phyloP scores from a whole-genome alignment of 139 green algal genomes.

The Picochlorum sp. region DNA sequence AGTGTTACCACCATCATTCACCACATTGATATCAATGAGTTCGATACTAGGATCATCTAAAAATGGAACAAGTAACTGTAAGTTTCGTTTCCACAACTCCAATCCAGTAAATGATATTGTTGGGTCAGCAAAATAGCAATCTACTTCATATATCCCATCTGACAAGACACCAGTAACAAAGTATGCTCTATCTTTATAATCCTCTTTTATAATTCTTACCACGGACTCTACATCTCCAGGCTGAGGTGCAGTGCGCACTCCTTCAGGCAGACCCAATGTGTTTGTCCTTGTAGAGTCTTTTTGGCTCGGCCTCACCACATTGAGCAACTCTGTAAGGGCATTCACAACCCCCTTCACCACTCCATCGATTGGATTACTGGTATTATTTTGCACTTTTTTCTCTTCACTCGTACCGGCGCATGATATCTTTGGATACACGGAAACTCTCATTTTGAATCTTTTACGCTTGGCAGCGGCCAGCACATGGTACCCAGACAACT shows the following conservation, averaged over 20 bases:
- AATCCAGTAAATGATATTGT: constrained; percentile 44
- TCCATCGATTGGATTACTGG: too few relatives aligned
- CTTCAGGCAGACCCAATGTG: not conserved
- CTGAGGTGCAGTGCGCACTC: not conserved
- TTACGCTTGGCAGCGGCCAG: too few relatives aligned
- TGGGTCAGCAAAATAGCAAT: constrained; percentile 51
- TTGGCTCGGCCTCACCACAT: too few relatives aligned
- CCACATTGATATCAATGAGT: not conserved
- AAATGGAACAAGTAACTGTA: constrained; percentile 45
- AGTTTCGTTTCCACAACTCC: constrained; percentile 43
- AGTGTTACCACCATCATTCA: not conserved
- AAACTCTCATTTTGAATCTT: too few relatives aligned
- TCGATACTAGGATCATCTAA: constrained; percentile 22
- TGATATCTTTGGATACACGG: too few relatives aligned
- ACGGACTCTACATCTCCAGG: constrained; percentile 10
- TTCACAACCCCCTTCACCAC: too few relatives aligned
- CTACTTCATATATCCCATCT: constrained; percentile 37
- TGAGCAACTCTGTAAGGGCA: too few relatives aligned
- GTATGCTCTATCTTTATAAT: constrained; percentile 7
- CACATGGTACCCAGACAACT: too few relatives aligned
- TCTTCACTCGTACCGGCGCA: too few relatives aligned
- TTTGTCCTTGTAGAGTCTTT: not conserved
- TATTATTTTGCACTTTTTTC: too few relatives aligned
- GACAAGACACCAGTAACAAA: constrained; percentile 32
- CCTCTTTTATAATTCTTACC: not conserved